These are phyloP conservation scores for Boletus subcaerulescens DNA, from an alignment of 768 basidiomycete species.

Conservation along the genomic window DNA sequence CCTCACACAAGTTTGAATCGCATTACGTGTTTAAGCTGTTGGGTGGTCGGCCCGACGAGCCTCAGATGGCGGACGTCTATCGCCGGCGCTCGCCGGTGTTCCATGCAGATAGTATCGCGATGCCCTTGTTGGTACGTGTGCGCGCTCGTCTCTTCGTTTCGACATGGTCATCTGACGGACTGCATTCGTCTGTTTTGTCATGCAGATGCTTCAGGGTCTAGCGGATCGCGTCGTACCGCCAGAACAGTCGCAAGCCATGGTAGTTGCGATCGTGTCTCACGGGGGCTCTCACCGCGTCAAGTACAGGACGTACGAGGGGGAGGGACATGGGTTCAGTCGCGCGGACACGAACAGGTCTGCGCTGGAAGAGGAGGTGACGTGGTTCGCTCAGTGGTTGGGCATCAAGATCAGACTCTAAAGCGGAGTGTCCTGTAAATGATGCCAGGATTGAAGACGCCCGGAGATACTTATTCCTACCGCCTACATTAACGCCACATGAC, in stretches of 20 bases:
- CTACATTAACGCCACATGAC: too few species aligned
- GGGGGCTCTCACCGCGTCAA: not conserved
- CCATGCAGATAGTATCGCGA: not conserved
- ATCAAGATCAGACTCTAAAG: not conserved
- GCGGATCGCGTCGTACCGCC: not conserved
- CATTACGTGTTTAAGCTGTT: not conserved
- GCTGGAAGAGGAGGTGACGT: not conserved
- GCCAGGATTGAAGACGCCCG: too few species aligned
- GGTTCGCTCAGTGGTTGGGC: not conserved
- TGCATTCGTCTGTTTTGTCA: not conserved
- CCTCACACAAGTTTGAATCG: conserved; percentile 4
- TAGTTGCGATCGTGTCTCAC: not conserved
- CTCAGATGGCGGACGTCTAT: not conserved
- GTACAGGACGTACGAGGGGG: conserved; percentile 1
- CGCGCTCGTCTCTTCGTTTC: not conserved
- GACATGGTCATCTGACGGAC: not conserved
- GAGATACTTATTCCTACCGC: too few species aligned
- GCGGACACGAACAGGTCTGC: conserved; percentile 2
- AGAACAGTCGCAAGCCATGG: conserved; percentile 2
- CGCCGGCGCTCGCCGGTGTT: conserved; percentile 1
- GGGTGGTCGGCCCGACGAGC: not conserved
- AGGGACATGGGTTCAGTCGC: conserved; percentile 1
- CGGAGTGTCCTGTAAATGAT: too few species aligned
- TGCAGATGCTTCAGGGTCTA: conserved; percentile 1
- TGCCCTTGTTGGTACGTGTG: not conserved